Base-by-base conservation (phyloP, 2,329 filamentous ascomycete genomes). In the Knoxdaviesia capensis region DNA sequence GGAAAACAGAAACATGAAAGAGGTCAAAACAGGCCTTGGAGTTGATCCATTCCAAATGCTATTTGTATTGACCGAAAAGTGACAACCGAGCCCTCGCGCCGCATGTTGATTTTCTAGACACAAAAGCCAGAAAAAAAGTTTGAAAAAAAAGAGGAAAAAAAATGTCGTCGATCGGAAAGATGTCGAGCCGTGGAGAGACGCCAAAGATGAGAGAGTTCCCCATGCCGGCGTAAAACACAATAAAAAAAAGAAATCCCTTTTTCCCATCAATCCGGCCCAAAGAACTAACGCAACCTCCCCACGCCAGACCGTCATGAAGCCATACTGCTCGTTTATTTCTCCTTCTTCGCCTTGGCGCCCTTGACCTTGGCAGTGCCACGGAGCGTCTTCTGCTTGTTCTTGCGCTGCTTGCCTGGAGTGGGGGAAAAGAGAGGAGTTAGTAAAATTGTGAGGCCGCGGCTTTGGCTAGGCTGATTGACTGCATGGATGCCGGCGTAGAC, bases 301-400 rank as follows among this genome's bases (percentile, higher is more conserved):
- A 33, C 30, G 30, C 40, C 32, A 34, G 9, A 34, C 31, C 32
- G 31, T 44, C 44, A 44, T 43, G 43, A 44, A 44, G 41, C 44
- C 40, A 51, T 47, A 51, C 54, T 56, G 60, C 53, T 54, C 63
- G 64, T 67, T 71, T 84, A 85, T 75, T 82, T 78, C 69, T 84
- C 84, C 81, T 94, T 93, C 78, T 92, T 90, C 68, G 81, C 76
- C 72, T 79, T 77, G 63, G 79, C 80, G 65, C 86, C 86, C 84
- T 94, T 94, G 74, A 79, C 78, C 85, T 98, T 98, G 60, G 86
- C 88, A 58, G 85, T 93, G 64, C 90, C 90, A 57, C 90, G 83
- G 66, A 94, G 81, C 63, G 88, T 90, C 86, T 98, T 96, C 70
- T 83, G 78, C 67, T 88, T 79, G 84, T 98, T 98, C 85, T 98